phyloP scores from a whole-genome alignment of 2,329 filamentous ascomycete species.

The Ambrosiella beaveri region DNA sequence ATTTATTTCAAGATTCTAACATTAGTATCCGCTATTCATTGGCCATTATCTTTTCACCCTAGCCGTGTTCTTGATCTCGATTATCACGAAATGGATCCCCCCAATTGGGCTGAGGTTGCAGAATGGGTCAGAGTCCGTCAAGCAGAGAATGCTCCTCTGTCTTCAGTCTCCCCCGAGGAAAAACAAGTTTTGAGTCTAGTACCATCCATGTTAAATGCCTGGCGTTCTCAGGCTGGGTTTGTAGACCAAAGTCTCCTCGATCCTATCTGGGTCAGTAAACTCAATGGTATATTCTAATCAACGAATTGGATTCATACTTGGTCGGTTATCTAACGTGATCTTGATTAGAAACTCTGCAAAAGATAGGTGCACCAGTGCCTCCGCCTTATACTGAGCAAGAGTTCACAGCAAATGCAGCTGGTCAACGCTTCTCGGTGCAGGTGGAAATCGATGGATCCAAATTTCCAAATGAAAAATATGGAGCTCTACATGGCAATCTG shows the following conservation, averaged over 20 bases:
- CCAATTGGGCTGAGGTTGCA: neutral
- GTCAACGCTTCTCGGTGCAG: neutral
- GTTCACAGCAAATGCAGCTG: neutral
- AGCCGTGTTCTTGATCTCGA: too few species aligned
- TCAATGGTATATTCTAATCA: neutral
- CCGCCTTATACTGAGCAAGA: neutral
- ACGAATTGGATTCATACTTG: neutral
- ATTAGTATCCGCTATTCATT: neutral
- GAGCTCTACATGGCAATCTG: conserved; percentile 17
- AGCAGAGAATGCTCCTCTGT: neutral
- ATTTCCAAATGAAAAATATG: conserved; percentile 21
- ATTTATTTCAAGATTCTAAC: neutral
- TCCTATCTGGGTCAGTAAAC: conserved; percentile 2
- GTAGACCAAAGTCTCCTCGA: neutral
- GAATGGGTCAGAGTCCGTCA: conserved; percentile 5
- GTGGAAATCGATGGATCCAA: neutral
- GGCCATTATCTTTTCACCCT: too few species aligned
- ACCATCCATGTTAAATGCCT: neutral
- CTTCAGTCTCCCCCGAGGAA: neutral
- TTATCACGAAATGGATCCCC: too few species aligned
- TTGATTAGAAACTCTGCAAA: neutral
- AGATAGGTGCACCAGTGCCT: neutral
- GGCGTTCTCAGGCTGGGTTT: neutral
- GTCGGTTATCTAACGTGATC: neutral
- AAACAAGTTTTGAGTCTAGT: neutral